Conservation (phyloP, 371 early-diverging fungal genomes). For the Batrachochytrium dendrobatidis region DNA sequence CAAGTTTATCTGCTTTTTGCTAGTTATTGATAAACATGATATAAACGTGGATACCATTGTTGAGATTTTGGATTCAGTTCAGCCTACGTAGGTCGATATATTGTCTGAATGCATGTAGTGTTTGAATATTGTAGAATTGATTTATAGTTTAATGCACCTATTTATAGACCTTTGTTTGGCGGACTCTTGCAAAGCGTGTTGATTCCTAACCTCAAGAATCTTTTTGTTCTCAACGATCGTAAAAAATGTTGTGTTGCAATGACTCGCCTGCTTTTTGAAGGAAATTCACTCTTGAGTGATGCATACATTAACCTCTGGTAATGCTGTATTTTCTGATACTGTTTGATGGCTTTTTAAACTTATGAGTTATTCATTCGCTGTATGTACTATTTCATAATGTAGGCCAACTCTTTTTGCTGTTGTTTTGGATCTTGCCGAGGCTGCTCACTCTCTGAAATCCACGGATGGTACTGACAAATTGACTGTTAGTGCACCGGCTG, state of each 20-base stretch:
- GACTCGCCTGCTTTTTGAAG: slow-evolving; percentile 16
- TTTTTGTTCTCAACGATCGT: slow-evolving; percentile 62
- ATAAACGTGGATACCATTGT: slow-evolving; percentile 61
- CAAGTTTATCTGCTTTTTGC: slow-evolving; percentile 63
- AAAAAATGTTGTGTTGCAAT: slow-evolving; percentile 64
- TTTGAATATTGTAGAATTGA: not conserved
- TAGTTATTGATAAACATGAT: slow-evolving; percentile 53
- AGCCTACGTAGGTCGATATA: slow-evolving; percentile 50
- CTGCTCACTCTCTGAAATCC: slow-evolving; percentile 25
- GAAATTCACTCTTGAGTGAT: slow-evolving; percentile 12
- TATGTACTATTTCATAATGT: not conserved
- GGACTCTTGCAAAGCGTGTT: slow-evolving; percentile 61
- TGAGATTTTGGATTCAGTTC: slow-evolving; percentile 66
- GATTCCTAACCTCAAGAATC: slow-evolving; percentile 56
- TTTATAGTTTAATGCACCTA: not conserved
- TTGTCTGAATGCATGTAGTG: not conserved
- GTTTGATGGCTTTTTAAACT: too few relatives aligned
- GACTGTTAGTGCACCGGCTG: slow-evolving; percentile 30
- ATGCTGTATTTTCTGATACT: not conserved
- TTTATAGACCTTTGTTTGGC: slow-evolving; percentile 49
- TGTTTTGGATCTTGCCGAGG: not conserved
- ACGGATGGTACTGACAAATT: slow-evolving; percentile 41
- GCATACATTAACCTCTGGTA: slow-evolving; percentile 40
- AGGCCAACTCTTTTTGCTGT: not conserved
- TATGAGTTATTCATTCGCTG: too few relatives aligned